phyloP scores from a whole-genome alignment of 257 asterid genomes.

The Scutellaria baicalensis region DNA sequence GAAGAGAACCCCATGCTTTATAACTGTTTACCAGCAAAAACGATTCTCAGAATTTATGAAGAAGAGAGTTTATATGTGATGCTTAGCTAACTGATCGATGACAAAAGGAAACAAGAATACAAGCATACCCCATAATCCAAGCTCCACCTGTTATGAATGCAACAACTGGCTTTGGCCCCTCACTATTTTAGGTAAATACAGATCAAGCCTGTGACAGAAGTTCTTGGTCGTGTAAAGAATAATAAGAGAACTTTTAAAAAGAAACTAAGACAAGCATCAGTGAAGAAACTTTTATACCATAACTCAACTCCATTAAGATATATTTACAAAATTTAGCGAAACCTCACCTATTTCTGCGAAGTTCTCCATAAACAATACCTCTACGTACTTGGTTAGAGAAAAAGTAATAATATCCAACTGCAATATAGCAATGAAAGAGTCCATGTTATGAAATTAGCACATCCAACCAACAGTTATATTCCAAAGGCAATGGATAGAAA shows the following conservation, averaged over 20 bases:
- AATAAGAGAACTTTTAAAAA: background rate
- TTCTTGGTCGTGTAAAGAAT: background rate
- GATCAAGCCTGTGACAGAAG: constrained; percentile 64
- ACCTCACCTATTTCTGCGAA: constrained; percentile 81
- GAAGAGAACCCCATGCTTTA: constrained; percentile 99
- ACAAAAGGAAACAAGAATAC: background rate
- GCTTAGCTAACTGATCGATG: background rate
- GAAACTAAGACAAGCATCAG: background rate
- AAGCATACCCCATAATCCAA: constrained; percentile 86
- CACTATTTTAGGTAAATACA: constrained; percentile 64
- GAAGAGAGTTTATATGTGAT: background rate
- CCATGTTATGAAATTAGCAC: too few relatives aligned
- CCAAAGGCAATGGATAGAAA: background rate
- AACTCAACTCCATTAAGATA: background rate
- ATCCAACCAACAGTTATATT: too few relatives aligned
- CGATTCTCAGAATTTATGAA: constrained; percentile 6
- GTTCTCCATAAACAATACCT: constrained; percentile 84
- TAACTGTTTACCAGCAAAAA: constrained; percentile 48
- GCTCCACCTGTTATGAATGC: constrained; percentile 99
- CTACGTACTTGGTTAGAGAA: constrained; percentile 65
- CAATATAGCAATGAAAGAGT: constrained; percentile 15
- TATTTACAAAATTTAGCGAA: background rate
- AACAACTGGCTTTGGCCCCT: constrained; percentile 86
- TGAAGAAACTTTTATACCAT: background rate
- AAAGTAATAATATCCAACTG: constrained; percentile 94